Base-by-base conservation (phyloP, 495 filamentous ascomycete species). In the Penicillium verhagenii region DNA sequence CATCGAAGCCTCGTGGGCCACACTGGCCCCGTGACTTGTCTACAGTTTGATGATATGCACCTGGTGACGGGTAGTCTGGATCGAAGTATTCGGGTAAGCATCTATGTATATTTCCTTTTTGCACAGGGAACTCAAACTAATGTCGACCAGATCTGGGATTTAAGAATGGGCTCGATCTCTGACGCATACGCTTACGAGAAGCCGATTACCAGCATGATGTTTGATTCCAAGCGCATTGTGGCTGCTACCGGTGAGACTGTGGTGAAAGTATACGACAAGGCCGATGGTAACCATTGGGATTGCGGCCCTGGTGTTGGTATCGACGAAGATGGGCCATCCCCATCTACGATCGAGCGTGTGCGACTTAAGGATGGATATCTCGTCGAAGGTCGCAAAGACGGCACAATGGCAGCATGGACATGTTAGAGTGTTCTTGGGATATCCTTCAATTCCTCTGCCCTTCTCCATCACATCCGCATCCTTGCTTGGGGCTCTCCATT, bases 261-360 rank as follows among this genome's bases (percentile, higher is more conserved):
- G 24, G 91, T 91, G 56, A 99, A 99, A 73, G 87, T 97, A 44
- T 97, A 97, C 70, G 94, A 99, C 73, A 97, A 97, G 80, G 86
- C 88, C 4, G 94, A 99, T 61, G 92, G 91, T 10, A 75, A 89
- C 53, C 95, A 97, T 68, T 97, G 94, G 94, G 92, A 97, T 68
- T 99, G 94, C 69, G 94, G 94, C 18, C 85, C 90, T 0, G 91
- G 91, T 28, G 83, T 87, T 31, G 78, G 75, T 9, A 79, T 80
- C 24, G 82, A 82, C 20, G 89, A 89, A 19, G 64, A 78, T 14
- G 85, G 77, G 8, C 82, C 79, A 47, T 74, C 70, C 26, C 77
- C 87, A 13, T 79, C 86, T 10, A 81, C 86, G n/a, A 85, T 97
- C 24, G 92, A 97, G 68, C 85, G 80, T 37, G 95, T 97, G 24